Evolutionary conservation across 2,329 filamentous ascomycete species (phyloP), one percentile per base, ranked within the genome.

Genomic region (Magnaporthiopsis poae): DNA sequence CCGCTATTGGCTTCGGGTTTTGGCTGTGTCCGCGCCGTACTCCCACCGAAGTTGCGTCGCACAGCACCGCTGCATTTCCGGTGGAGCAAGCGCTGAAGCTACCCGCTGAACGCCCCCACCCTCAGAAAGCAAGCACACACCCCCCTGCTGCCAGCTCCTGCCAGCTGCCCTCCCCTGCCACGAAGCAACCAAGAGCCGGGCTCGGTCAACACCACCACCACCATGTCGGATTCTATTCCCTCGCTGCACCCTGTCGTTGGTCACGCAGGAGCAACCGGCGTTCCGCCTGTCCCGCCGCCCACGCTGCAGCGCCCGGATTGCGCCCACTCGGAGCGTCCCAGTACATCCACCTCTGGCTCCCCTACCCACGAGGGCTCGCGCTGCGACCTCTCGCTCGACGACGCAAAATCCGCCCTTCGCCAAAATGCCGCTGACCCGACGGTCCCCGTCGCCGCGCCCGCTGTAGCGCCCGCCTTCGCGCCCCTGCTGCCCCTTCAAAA

Each of bases 221-320:
- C 70, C 68, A 79, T 80, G 78, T 73, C 78, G 69, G 77, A 75
- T 69, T 70, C 74, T 69, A 70, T 80, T 69, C 74, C 75, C 61
- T 82, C 80, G 70, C 78, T 84, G 76, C 82, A 85, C 78, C 80
- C 81, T 72, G 77, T 76, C 69, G 78, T 84, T 66, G 62, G 64
- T 39, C 66, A 65, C 35, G 39, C 46, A 29, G 21, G 25, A n/a
- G 31, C 27, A 29, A 5, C 18, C 60, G 29, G 63, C 39, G n/a
- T 35, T 18, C 61, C 18, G 13, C 61, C 8, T 15, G 15, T 33
- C 33, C n/a, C 56, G 39, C 61, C 66, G 64, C 69, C 64, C 65
- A 70, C 69, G 56, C 66, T 71, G 65, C 66, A 66, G 65, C 67
- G 68, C 60, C 66, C 71, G 68, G 69, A 71, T 63, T 27, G 39